phyloP scores from a whole-genome alignment of 805 yeast species.

The Spathaspora arborariae region DNA sequence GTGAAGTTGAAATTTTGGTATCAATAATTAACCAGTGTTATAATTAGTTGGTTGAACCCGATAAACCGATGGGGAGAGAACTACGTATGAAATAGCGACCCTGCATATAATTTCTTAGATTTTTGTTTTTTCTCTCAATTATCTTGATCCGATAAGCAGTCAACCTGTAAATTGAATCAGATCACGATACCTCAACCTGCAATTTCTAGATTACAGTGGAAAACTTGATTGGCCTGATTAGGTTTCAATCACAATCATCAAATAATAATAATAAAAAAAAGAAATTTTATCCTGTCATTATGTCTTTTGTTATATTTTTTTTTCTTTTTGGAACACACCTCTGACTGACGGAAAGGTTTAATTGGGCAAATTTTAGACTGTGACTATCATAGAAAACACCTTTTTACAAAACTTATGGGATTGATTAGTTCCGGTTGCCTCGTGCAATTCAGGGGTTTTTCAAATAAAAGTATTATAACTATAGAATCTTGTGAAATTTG shows the following conservation, averaged over 20 bases:
- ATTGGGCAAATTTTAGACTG: neutral
- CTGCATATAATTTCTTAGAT: conserved; percentile 1
- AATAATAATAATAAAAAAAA: neutral
- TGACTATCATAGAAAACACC: too few relatives aligned
- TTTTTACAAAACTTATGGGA: too few relatives aligned
- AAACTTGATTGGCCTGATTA: conserved; percentile 6
- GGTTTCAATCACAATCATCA: neutral
- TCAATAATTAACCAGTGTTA: neutral
- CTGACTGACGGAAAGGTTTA: too few relatives aligned
- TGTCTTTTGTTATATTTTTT: neutral
- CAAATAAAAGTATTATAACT: too few relatives aligned
- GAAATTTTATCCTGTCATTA: neutral
- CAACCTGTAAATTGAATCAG: neutral
- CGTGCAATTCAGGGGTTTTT: too few relatives aligned
- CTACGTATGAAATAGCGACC: neutral
- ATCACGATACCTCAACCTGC: neutral
- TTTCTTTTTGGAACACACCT: neutral
- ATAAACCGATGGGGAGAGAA: neutral
- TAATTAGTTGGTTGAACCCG: neutral
- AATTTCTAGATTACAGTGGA: conserved; percentile 2
- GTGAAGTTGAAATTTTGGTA: too few relatives aligned
- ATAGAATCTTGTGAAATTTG: too few relatives aligned
- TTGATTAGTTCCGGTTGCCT: too few relatives aligned
- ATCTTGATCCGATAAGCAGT: neutral
- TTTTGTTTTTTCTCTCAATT: neutral